Percentiles rank a stretch among this genome's conserved stretches.
Evolutionary conservation across 163 green algal genomes (phyloP).

Genomic region (Picocystis sp.): DNA sequence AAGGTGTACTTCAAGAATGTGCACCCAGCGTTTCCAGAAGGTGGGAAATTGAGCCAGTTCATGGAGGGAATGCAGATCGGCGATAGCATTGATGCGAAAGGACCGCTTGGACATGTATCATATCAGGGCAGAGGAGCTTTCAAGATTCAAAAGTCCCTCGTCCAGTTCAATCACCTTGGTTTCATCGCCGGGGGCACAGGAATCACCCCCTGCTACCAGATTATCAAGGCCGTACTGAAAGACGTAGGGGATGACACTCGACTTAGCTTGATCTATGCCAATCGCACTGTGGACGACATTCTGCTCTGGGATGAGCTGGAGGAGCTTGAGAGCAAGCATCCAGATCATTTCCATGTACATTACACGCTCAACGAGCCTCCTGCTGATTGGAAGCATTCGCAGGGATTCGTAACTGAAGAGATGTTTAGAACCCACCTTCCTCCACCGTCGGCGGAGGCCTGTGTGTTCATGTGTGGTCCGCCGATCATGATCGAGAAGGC

Average conservation of each 20-base stretch:
- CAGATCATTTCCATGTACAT: slow-evolving; percentile 48
- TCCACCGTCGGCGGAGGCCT: slow-evolving; percentile 11
- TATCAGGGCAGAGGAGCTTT: slow-evolving; percentile 41
- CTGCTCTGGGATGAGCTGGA: slow-evolving; percentile 79
- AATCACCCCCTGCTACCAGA: slow-evolving; percentile 61
- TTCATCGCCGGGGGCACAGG: slow-evolving; percentile 91
- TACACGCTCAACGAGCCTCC: slow-evolving; percentile 30
- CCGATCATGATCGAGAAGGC: slow-evolving; percentile 59
- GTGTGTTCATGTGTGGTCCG: slow-evolving; percentile 42
- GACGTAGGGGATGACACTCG: slow-evolving; percentile 59
- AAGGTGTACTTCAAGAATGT: slow-evolving; percentile 76
- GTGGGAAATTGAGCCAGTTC: slow-evolving; percentile 42
- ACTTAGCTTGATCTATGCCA: slow-evolving; percentile 78
- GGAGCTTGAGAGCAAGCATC: slow-evolving; percentile 35
- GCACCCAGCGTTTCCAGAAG: slow-evolving; percentile 71
- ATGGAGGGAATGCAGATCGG: slow-evolving; percentile 67
- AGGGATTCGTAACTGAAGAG: slow-evolving; percentile 45
- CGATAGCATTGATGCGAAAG: slow-evolving; percentile 78
- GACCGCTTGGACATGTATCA: slow-evolving; percentile 71
- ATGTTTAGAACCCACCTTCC: slow-evolving; percentile 44
- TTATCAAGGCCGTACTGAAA: slow-evolving; percentile 59
- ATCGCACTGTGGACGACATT: slow-evolving; percentile 74
- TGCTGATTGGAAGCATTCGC: slow-evolving; percentile 39
- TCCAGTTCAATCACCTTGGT: slow-evolving; percentile 30
- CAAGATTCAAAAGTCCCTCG: slow-evolving; percentile 5